phyloP scores from a whole-genome alignment of 116 monocot species.

The Cymodocea nodosa region DNA sequence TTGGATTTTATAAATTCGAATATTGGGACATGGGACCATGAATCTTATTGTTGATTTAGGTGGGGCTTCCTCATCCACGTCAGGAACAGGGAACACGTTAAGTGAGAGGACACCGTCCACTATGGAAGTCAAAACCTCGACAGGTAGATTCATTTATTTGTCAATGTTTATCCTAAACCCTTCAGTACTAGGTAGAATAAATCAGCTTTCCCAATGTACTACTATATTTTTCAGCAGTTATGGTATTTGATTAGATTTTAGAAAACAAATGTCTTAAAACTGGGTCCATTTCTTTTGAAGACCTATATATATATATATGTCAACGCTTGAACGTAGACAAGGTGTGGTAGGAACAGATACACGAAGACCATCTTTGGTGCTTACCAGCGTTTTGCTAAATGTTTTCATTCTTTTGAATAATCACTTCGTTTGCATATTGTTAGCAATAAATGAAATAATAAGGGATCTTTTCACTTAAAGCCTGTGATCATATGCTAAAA shows the following conservation, averaged over 20 bases:
- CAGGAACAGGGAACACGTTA: not conserved
- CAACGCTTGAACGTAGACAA: no score
- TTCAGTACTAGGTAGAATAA: no score
- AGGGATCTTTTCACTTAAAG: conserved; percentile 2
- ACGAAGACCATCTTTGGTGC: no score
- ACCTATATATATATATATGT: no score
- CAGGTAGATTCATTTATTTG: not conserved
- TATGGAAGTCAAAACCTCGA: not conserved
- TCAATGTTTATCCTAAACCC: not conserved
- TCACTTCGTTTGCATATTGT: not conserved
- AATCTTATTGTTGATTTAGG: conserved; percentile 19
- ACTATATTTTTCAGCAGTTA: no score
- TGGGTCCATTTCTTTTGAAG: no score
- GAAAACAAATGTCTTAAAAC: no score
- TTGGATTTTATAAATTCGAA: not conserved
- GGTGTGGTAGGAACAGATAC: no score
- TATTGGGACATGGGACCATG: not conserved
- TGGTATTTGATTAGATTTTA: no score
- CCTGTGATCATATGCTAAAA: conserved; percentile 1
- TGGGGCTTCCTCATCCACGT: conserved; percentile 20
- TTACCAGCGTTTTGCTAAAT: no score
- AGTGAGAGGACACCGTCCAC: not conserved
- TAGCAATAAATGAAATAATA: conserved; percentile 6
- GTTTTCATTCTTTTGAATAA: no score
- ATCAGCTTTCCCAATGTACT: no score